Evolutionary conservation across 2,329 filamentous ascomycete species (phyloP).

Genomic region (Colletotrichum euphorbiae): DNA sequence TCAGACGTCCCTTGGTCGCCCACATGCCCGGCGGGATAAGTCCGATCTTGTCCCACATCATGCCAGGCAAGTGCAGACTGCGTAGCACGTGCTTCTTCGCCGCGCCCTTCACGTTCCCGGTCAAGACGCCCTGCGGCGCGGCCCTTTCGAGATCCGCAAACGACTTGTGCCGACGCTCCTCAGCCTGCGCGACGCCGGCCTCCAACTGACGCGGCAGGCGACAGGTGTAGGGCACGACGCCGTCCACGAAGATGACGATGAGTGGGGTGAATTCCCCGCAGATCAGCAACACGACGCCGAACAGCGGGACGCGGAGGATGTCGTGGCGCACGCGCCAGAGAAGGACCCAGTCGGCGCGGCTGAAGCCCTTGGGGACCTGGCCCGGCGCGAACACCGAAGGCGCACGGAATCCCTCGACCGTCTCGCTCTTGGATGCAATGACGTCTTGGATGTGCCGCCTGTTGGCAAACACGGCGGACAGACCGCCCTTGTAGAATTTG

Average conservation of each 20-base stretch:
- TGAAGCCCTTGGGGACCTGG: slow-evolving; percentile 53
- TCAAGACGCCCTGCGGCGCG: slow-evolving; percentile 50
- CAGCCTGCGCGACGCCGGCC: slow-evolving; percentile 64
- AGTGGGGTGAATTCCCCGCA: slow-evolving; percentile 91
- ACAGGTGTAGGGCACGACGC: slow-evolving; percentile 82
- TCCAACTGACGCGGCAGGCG: slow-evolving; percentile 81
- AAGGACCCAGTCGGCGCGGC: slow-evolving; percentile 78
- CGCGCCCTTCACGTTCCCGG: slow-evolving; percentile 39
- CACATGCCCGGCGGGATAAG: slow-evolving; percentile 64
- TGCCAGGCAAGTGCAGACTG: slow-evolving; percentile 58
- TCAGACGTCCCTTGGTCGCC: slow-evolving; percentile 61
- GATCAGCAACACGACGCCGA: slow-evolving; percentile 78
- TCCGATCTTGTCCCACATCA: slow-evolving; percentile 63
- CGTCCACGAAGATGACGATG: slow-evolving; percentile 76
- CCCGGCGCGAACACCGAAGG: slow-evolving; percentile 53
- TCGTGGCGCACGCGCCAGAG: slow-evolving; percentile 77
- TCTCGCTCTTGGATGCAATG: slow-evolving; percentile 56
- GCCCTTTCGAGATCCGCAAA: slow-evolving; percentile 57
- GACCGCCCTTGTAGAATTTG: slow-evolving; percentile 87
- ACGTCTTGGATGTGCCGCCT: slow-evolving; percentile 62
- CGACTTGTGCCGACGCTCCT: slow-evolving; percentile 62
- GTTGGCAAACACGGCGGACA: slow-evolving; percentile 80
- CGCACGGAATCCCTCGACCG: slow-evolving; percentile 69
- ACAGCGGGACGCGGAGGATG: slow-evolving; percentile 80
- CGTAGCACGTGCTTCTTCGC: slow-evolving; percentile 55